phyloP scores from a whole-genome alignment of 177 flowering plant species.

The Vitis hybrid region DNA sequence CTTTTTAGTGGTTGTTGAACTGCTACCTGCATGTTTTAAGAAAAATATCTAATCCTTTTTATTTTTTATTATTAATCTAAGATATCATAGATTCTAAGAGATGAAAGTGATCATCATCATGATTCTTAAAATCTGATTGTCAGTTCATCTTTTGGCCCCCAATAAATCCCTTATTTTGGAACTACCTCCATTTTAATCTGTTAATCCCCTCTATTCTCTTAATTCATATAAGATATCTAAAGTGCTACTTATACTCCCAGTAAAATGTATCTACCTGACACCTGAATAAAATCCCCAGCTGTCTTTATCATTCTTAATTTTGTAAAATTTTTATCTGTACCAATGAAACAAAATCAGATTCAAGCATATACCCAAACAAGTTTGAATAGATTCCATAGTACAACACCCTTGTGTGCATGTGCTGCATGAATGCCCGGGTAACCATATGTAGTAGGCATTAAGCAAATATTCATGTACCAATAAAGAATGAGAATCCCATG shows the following conservation, averaged over 20 bases:
- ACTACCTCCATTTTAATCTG: too few species aligned
- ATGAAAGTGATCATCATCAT: too few species aligned
- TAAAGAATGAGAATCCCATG: neutral
- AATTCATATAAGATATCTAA: neutral
- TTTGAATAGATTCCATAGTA: neutral
- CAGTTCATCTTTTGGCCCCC: too few species aligned
- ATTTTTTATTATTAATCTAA: too few species aligned
- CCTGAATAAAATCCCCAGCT: neutral
- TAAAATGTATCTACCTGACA: neutral
- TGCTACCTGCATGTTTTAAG: too few species aligned
- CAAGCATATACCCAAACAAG: neutral
- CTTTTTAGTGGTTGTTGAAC: too few species aligned
- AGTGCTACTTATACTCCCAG: neutral
- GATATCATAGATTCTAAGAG: too few species aligned
- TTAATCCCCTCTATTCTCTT: too few species aligned
- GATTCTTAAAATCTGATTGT: too few species aligned
- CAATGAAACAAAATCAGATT: neutral
- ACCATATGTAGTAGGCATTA: neutral
- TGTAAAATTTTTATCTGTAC: neutral
- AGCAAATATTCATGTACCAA: neutral
- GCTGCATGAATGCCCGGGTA: neutral
- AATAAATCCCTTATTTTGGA: too few species aligned
- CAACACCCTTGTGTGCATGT: neutral
- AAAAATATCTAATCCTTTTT: too few species aligned
- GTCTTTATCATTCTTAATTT: neutral